A percentile compares a stretch with the other conserved stretches of the same genome.
These are phyloP conservation scores for Hondaea fermentalgiana DNA, from an alignment of 108 stramenopile species.

Conservation along the genomic window DNA sequence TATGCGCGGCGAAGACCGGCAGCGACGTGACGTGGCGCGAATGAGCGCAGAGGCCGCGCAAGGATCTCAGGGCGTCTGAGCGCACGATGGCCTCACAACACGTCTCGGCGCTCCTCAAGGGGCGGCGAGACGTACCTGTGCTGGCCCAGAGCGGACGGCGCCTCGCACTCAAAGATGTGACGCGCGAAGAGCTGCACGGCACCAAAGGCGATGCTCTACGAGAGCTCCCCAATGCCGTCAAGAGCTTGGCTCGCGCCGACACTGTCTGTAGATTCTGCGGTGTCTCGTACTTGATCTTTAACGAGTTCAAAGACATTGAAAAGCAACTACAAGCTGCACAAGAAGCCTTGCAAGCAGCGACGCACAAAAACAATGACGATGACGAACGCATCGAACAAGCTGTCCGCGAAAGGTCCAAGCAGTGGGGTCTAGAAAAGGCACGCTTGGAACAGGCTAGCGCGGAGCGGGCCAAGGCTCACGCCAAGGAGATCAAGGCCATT, in stretches of 20 bases:
- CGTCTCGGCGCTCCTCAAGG: too few species aligned
- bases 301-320: background rate
- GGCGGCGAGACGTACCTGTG: too few species aligned
- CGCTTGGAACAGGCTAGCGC: background rate
- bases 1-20: too few species aligned
- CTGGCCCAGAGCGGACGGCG: background rate
- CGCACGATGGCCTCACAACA: too few species aligned
- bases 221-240: background rate
- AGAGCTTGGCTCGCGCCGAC: background rate
- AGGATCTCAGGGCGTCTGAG: too few species aligned
- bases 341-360: background rate
- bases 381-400: background rate
- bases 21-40: too few species aligned
- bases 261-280: slow-evolving; percentile 10
- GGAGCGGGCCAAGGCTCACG: background rate
- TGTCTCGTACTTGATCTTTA: slow-evolving; percentile 1
- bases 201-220: background rate
- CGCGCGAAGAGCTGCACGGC: background rate
- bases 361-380: background rate
- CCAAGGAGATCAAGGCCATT: background rate
- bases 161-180: background rate
- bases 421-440: background rate
- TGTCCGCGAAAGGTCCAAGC: background rate
- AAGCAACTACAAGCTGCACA: background rate
- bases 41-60: too few species aligned